Evolutionary conservation across 83 land plant genomes (phyloP).

Genomic region (Thuja plicata): DNA sequence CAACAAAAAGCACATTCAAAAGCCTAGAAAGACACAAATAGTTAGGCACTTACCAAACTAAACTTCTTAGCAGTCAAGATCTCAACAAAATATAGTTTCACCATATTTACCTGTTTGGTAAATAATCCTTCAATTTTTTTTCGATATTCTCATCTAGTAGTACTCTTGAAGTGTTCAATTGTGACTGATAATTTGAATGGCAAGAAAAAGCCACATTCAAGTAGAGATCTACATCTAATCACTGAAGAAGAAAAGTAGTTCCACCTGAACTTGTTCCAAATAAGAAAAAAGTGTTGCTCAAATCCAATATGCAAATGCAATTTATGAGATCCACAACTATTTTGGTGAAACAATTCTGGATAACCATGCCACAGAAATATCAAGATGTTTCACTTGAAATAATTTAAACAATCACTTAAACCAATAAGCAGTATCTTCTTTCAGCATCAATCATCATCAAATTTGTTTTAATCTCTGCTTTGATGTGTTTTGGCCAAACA

Average conservation of each 20-base stretch:
- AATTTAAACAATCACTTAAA: background rate
- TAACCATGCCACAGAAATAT: background rate
- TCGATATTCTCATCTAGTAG: background rate
- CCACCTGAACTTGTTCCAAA: background rate
- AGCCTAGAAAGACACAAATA: background rate
- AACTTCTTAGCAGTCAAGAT: background rate
- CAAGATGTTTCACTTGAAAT: background rate
- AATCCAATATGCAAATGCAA: background rate
- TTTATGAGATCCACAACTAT: background rate
- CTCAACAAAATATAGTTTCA: background rate
- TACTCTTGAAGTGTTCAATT: background rate
- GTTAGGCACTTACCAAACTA: background rate
- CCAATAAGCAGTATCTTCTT: background rate
- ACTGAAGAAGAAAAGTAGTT: background rate
- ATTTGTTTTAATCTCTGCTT: background rate
- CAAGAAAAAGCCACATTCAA: background rate
- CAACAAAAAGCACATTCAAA: too few species aligned
- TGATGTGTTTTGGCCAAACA: background rate
- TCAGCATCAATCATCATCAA: conserved; percentile 6
- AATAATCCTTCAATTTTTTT: background rate
- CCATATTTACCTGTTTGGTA: background rate
- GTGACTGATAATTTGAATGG: background rate
- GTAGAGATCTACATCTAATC: background rate
- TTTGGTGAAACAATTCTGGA: background rate
- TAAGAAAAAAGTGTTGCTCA: background rate